Percentiles rank a stretch among this genome's conserved stretches.
Conservation (phyloP, 2,329 filamentous ascomycete genomes). For the Fusarium tjaetaba region DNA sequence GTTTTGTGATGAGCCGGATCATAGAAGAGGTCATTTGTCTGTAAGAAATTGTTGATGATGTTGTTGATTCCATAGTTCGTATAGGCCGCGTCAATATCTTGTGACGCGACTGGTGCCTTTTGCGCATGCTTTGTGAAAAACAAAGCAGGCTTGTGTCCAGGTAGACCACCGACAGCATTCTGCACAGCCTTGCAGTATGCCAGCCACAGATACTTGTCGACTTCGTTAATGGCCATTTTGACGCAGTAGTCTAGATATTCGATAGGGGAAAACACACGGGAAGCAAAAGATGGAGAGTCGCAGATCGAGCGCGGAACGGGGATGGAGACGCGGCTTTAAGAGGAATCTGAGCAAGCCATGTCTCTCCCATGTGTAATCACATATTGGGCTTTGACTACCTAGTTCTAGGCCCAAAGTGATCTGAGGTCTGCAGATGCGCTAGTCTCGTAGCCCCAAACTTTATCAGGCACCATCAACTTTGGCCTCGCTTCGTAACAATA, state of each 20-base stretch:
- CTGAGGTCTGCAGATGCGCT: conserved; percentile 3
- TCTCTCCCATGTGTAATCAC: background rate
- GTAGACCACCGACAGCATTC: conserved; percentile 30
- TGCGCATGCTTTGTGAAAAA: conserved; percentile 37
- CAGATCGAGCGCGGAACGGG: background rate
- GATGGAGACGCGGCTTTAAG: background rate
- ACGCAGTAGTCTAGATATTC: too few relatives aligned
- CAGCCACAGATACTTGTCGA: conserved; percentile 31
- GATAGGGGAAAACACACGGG: background rate
- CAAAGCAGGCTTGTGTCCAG: conserved; percentile 33
- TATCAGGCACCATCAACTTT: background rate
- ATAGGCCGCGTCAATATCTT: conserved; percentile 24
- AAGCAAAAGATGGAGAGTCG: background rate
- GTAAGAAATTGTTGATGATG: conserved; percentile 31
- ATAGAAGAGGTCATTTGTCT: conserved; percentile 27
- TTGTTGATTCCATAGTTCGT: conserved; percentile 31
- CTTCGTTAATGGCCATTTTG: conserved; percentile 18
- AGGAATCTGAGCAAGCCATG: conserved; percentile 2
- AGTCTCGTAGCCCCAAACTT: conserved; percentile 11
- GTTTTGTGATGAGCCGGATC: conserved; percentile 35
- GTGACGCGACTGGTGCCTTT: conserved; percentile 30
- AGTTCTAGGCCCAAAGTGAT: conserved; percentile 6
- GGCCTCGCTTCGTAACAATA: background rate
- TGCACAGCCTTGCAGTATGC: conserved; percentile 34
- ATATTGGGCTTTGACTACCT: background rate